These are phyloP conservation scores for Botrytis sinoallii DNA, from an alignment of 2,329 filamentous ascomycete species.

Conservation along the genomic window DNA sequence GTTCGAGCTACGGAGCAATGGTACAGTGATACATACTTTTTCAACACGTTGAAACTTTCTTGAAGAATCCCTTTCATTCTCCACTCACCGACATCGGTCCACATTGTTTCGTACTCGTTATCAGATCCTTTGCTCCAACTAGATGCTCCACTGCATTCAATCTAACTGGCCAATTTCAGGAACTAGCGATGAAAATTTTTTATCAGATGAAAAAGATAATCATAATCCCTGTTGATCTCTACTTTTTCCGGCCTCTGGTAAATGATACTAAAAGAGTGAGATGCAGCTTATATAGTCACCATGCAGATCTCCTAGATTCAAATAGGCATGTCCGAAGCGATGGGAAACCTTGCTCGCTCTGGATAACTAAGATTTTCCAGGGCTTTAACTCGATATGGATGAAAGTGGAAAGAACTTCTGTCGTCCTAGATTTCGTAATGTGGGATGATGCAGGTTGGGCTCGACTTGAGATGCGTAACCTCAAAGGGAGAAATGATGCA, in stretches of 20 bases:
- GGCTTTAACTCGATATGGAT: not conserved
- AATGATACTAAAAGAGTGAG: not conserved
- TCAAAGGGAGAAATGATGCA: not conserved
- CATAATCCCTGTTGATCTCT: conserved; percentile 9
- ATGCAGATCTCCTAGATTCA: conserved; percentile 7
- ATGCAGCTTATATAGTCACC: not conserved
- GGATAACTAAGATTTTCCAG: conserved; percentile 1
- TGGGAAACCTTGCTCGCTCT: not conserved
- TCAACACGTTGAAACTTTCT: not conserved
- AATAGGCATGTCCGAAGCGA: conserved; percentile 10
- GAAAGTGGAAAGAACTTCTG: not conserved
- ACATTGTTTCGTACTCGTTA: conserved; percentile 13
- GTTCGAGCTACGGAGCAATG: not conserved
- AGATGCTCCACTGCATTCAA: not conserved
- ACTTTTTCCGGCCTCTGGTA: not conserved
- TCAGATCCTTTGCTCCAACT: conserved; percentile 10
- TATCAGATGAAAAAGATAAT: conserved; percentile 21
- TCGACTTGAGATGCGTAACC: conserved; percentile 1
- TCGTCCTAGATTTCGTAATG: conserved; percentile 1
- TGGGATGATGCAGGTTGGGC: conserved; percentile 7
- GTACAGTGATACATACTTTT: not conserved
- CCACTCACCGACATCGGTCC: conserved; percentile 14
- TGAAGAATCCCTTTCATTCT: not conserved
- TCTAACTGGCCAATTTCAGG: not conserved
- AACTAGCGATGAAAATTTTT: conserved; percentile 16